These are phyloP conservation scores for Oryza nivara DNA, from an alignment of 176 grass and related monocot species.

Conservation along the genomic window DNA sequence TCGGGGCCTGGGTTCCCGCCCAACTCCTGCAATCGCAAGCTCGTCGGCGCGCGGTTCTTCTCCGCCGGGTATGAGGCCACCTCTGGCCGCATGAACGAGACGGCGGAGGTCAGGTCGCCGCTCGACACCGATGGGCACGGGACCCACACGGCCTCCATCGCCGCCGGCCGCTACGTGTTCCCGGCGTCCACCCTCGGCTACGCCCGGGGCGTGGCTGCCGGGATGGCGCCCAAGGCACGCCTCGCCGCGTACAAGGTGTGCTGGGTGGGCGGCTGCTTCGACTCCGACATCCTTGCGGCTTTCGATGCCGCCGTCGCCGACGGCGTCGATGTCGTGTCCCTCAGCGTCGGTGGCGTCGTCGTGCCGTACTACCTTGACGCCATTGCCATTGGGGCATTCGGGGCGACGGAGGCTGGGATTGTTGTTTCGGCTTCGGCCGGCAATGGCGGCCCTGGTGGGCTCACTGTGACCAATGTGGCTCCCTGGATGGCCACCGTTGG, in stretches of 20 bases:
- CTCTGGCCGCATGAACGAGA: conserved; percentile 83
- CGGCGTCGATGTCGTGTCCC: conserved; percentile 79
- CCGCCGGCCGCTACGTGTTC: conserved; percentile 89
- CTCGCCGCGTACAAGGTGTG: conserved; percentile 93
- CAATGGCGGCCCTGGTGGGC: conserved; percentile 83
- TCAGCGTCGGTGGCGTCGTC: conserved; percentile 85
- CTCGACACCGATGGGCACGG: conserved; percentile 86
- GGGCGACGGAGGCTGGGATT: conserved; percentile 79
- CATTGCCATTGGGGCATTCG: conserved; percentile 87
- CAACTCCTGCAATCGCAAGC: conserved; percentile 82
- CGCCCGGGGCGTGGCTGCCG: conserved; percentile 79
- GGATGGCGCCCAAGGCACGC: conserved; percentile 96
- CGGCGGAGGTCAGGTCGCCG: conserved; percentile 77
- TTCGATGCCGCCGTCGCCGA: conserved; percentile 88
- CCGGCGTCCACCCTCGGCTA: conserved; percentile 94
- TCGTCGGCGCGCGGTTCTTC: conserved; percentile 85
- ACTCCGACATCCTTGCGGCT: conserved; percentile 94
- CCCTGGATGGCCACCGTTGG: conserved; percentile 92
- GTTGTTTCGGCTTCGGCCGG: conserved; percentile 87
- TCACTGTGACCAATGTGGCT: conserved; percentile 89
- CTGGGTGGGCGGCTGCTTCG: conserved; percentile 83
- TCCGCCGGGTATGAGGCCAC: conserved; percentile 80
- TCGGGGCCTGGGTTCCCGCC: conserved; percentile 61
- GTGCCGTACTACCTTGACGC: conserved; percentile 94
- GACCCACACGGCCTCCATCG: conserved; percentile 89